Base-by-base conservation (phyloP, 257 asterid genomes). In the Salvia hispanica region DNA sequence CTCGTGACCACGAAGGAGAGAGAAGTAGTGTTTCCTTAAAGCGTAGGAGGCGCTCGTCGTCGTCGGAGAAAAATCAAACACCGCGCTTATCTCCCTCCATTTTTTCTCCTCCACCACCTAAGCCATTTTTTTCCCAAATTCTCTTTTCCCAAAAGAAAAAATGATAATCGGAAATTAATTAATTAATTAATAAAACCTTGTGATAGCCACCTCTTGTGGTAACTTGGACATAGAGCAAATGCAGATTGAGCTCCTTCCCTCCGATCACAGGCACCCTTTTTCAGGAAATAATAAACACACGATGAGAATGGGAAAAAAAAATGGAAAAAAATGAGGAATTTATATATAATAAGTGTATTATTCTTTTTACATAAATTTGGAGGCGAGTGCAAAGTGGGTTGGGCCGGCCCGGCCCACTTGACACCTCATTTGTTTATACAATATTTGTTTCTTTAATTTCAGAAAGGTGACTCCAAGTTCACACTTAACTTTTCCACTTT, bases 1-100 rank as follows among this genome's bases (percentile, higher is more conserved):
- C 63, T 92, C 98, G 63, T 81, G 89, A 4, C 65, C 79, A 62
- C 62, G 67, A 39, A 89, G 96, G 33, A 89, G 74, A 51, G 72
- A 48, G 45, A n/a, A 72, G 54, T 92, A 92, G 50, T 92, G 95
- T 64, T 83, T 92, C 84, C 90, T 83, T 48, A 92, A 54, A 2
- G 89, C 89, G 64, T 85, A 92, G 1, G 98, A 92, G 36, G 96
- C 96, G 57, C 95, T 92, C 0, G 96, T 89, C 9, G 96, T 79
- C 6, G 91, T 89, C 4, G 92, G 85, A 5, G 91, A 76, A 31
- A 92, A 84, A 15, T 75, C 80, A 31, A 92, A 89, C 4, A 78
- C 79, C 2, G 58, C 12, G 15, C 93, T 78, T 72, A 92, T 77
- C 68, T 89, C 96, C 73, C 89, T 82, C 98, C 97, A 92, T 74